These are phyloP conservation scores for Crithidia mellificae DNA, from an alignment of 208 protist genomes.

Conservation along the genomic window DNA sequence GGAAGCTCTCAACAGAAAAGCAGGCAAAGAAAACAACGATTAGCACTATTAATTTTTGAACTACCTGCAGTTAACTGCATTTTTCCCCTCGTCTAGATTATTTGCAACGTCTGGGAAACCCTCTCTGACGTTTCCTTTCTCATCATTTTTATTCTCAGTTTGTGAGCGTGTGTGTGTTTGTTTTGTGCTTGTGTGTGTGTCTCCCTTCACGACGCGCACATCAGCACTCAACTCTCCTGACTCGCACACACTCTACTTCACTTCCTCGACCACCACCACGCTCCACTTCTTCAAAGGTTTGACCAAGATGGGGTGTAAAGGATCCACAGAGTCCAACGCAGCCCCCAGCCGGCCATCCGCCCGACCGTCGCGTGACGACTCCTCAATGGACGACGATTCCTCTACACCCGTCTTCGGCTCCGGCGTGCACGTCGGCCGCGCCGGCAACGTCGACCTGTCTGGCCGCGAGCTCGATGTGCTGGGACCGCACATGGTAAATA, in stretches of 20 bases:
- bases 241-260: background rate
- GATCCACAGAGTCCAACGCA: constrained; percentile 9
- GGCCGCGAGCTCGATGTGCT: constrained; percentile 68
- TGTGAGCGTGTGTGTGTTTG: too few relatives aligned
- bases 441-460: constrained; percentile 80
- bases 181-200: too few relatives aligned
- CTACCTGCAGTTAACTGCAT: too few relatives aligned
- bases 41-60: too few relatives aligned
- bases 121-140: too few relatives aligned
- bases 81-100: too few relatives aligned
- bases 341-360: background rate
- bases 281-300: constrained; percentile 1
- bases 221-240: too few relatives aligned
- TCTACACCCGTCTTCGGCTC: constrained; percentile 60
- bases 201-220: too few relatives aligned
- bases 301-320: constrained; percentile 36
- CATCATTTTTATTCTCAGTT: too few relatives aligned
- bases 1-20: too few relatives aligned
- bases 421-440: constrained; percentile 79
- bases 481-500: constrained; percentile 53
- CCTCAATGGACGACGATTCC: constrained; percentile 22
- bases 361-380: constrained; percentile 17
- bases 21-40: too few relatives aligned
- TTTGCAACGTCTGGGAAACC: too few relatives aligned
- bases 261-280: background rate